A percentile compares a stretch with the other conserved stretches of the same genome.
These are phyloP conservation scores for Dissoconium aciculare DNA, from an alignment of 2,329 filamentous ascomycete species.

Conservation along the genomic window DNA sequence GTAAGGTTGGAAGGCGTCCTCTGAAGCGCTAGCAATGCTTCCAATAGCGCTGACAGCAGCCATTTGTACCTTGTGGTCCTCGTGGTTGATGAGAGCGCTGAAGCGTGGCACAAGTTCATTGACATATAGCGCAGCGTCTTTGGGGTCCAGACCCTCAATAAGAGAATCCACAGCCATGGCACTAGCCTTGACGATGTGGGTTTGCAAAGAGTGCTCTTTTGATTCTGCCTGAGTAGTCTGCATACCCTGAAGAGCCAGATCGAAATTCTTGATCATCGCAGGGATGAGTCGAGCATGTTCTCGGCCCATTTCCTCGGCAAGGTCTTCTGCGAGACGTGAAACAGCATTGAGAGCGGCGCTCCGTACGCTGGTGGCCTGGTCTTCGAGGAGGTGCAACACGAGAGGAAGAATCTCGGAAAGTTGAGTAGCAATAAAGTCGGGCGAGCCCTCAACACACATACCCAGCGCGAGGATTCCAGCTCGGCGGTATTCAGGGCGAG, in stretches of 20 bases:
- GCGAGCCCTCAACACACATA: conserved; percentile 89
- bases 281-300: conserved; percentile 77
- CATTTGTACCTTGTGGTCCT: conserved; percentile 79
- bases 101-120: conserved; percentile 71
- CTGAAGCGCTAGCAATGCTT: conserved; percentile 74
- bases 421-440: conserved; percentile 93
- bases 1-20: conserved; percentile 74
- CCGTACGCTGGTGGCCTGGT: conserved; percentile 69
- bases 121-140: conserved; percentile 69
- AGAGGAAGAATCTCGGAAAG: conserved; percentile 72
- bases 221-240: conserved; percentile 33
- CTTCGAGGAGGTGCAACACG: conserved; percentile 68
- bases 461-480: conserved; percentile 84
- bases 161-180: conserved; percentile 85
- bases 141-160: conserved; percentile 68
- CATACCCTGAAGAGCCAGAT: conserved; percentile 56
- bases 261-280: conserved; percentile 74
- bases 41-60: conserved; percentile 79
- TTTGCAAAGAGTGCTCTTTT: conserved; percentile 52
- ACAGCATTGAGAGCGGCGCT: conserved; percentile 77
- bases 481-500: conserved; percentile 65
- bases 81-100: conserved; percentile 66
- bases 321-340: conserved; percentile 80
- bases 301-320: conserved; percentile 75
- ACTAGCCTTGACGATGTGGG: conserved; percentile 76